Percentiles rank a stretch among this genome's conserved stretches.
These are phyloP conservation scores for Quercus glauca DNA, from an alignment of 306 rosid genomes.

Conservation along the genomic window DNA sequence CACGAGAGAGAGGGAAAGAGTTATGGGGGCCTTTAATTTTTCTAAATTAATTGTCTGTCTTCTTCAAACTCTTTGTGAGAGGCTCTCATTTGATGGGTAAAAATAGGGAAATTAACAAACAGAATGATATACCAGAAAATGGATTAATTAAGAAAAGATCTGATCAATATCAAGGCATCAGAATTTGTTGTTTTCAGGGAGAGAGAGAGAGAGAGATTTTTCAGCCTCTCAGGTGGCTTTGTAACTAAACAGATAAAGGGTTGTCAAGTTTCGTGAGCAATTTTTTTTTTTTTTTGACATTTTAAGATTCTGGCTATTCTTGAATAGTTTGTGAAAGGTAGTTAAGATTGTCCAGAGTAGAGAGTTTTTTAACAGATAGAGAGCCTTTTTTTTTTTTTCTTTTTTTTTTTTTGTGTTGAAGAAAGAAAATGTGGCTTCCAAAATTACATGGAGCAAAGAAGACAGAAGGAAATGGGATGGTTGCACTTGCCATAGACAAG, in stretches of 20 bases:
- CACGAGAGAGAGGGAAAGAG: neutral
- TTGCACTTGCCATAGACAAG: slow-evolving; percentile 73
- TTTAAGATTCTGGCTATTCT: neutral
- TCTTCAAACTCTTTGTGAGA: neutral
- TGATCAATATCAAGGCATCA: neutral
- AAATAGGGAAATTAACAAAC: slow-evolving; percentile 10
- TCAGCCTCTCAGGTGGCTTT: neutral
- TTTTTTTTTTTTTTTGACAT: neutral
- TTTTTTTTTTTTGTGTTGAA: neutral
- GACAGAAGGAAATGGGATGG: slow-evolving; percentile 67
- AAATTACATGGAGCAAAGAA: slow-evolving; percentile 29
- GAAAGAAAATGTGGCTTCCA: slow-evolving; percentile 46
- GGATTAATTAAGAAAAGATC: neutral
- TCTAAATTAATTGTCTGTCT: neutral
- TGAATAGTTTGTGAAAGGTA: neutral
- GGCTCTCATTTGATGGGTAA: slow-evolving; percentile 11
- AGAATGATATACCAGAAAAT: neutral
- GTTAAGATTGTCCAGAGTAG: neutral
- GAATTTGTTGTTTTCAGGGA: neutral
- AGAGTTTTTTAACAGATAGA: too few relatives aligned
- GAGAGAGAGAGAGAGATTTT: neutral
- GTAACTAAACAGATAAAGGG: neutral
- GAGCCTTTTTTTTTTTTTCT: neutral
- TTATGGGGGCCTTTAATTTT: neutral
- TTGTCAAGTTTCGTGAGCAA: neutral